Conservation (phyloP, 768 basidiomycete species). For the Suillus plorans region DNA sequence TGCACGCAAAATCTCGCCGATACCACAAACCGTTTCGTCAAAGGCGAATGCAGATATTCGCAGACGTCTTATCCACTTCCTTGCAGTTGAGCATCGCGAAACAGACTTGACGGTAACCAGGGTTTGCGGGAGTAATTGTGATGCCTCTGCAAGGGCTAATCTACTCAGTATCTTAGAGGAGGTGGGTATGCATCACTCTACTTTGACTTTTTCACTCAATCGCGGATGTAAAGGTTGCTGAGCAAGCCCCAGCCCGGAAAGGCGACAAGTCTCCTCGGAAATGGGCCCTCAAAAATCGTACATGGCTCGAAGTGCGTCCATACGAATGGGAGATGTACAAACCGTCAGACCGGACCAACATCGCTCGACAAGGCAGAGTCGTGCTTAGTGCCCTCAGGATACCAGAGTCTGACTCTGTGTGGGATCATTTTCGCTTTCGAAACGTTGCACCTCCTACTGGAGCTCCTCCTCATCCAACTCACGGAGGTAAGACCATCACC, state of each 20-base stretch:
- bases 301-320: conserved; percentile 73
- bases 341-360: conserved; percentile 44
- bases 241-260: conserved; percentile 37
- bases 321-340: conserved; percentile 56
- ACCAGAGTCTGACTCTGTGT: conserved; percentile 59
- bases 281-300: conserved; percentile 54
- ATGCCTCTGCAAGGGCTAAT: conserved; percentile 37
- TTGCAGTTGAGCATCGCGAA: conserved; percentile 50
- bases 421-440: conserved; percentile 52
- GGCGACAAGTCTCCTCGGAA: conserved; percentile 37
- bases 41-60: conserved; percentile 25
- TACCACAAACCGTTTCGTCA: conserved; percentile 21
- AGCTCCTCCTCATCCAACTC: conserved; percentile 11
- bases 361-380: conserved; percentile 53
- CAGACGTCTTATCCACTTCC: conserved; percentile 48
- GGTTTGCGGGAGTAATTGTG: conserved; percentile 44
- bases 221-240: conserved; percentile 45
- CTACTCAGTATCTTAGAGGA: conserved; percentile 50
- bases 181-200: conserved; percentile 31
- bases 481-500: conserved; percentile 9
- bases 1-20: conserved; percentile 31
- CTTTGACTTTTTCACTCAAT: neutral
- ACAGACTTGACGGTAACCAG: conserved; percentile 36
- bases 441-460: conserved; percentile 14
- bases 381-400: conserved; percentile 52